Evolutionary conservation across 768 basidiomycete species (phyloP).

Genomic region (Xerocomellus dryophilus): DNA sequence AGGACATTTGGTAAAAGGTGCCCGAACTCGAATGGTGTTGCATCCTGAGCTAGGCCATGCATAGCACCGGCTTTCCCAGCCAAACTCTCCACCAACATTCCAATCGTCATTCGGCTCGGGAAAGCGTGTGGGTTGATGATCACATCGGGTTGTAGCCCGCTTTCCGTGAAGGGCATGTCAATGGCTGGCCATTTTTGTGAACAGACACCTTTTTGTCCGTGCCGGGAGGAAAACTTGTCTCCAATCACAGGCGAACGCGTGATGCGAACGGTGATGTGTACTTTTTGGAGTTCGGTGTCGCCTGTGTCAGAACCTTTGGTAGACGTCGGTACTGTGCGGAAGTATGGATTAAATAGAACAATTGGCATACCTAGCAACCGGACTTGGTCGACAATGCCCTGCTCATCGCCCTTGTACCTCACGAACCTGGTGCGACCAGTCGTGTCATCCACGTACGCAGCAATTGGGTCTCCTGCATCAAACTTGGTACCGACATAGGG

Average conservation of each 20-base stretch:
- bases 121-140: conserved; percentile 99
- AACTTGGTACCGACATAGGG: conserved; percentile 74
- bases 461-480: conserved; percentile 72
- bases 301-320: conserved; percentile 78
- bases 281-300: conserved; percentile 84
- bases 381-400: conserved; percentile 85
- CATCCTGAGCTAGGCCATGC: conserved; percentile 98
- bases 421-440: conserved; percentile 78
- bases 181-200: conserved; percentile 98
- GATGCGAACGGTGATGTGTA: conserved; percentile 91
- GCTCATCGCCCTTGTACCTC: conserved; percentile 97
- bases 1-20: conserved; percentile 1
- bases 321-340: neutral
- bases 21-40: conserved; percentile 92
- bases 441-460: conserved; percentile 84
- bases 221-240: conserved; percentile 98
- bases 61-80: conserved; percentile 99
- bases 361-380: conserved; percentile 71
- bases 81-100: conserved; percentile 99
- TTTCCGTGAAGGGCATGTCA: conserved; percentile 99
- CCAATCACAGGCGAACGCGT: conserved; percentile 96
- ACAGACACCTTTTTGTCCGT: conserved; percentile 99
- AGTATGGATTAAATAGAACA: neutral
- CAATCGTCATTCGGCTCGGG: conserved; percentile 99
- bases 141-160: conserved; percentile 97